Evolutionary conservation across 2,329 filamentous ascomycete genomes (phyloP).

Genomic region (Trichophyton benhamiae): DNA sequence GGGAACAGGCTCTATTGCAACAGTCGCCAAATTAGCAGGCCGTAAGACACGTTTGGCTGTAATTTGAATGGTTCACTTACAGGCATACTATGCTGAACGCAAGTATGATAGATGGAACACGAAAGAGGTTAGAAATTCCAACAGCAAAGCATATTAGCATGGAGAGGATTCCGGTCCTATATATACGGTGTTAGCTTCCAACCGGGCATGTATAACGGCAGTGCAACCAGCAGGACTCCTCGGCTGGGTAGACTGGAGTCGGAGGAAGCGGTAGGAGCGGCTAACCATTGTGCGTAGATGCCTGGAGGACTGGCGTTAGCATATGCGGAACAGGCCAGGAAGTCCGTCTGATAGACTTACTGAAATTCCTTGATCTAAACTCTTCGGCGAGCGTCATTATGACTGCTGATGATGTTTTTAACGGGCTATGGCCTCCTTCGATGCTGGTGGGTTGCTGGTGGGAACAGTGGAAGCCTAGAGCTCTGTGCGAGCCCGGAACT

Average conservation of each 20-base stretch:
- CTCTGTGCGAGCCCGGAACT: neutral
- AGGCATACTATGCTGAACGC: constrained; percentile 48
- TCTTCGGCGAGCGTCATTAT: constrained; percentile 46
- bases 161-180: constrained; percentile 44
- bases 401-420: neutral
- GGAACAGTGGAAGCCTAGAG: neutral
- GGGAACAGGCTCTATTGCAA: constrained; percentile 52
- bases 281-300: constrained; percentile 58
- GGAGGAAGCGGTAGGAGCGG: constrained; percentile 13
- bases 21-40: constrained; percentile 25
- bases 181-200: neutral
- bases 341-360: constrained; percentile 32
- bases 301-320: constrained; percentile 31
- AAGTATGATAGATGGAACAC: constrained; percentile 43
- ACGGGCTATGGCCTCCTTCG: neutral
- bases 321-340: neutral
- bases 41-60: constrained; percentile 6
- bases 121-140: constrained; percentile 57
- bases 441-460: neutral
- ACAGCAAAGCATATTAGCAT: constrained; percentile 55
- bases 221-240: neutral
- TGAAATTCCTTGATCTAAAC: constrained; percentile 54
- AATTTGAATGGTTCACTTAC: constrained; percentile 30
- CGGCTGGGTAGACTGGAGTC: neutral
- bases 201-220: neutral